These are phyloP conservation scores for Ophiostoma quercus DNA, from an alignment of 2,329 filamentous ascomycete species.

Conservation along the genomic window DNA sequence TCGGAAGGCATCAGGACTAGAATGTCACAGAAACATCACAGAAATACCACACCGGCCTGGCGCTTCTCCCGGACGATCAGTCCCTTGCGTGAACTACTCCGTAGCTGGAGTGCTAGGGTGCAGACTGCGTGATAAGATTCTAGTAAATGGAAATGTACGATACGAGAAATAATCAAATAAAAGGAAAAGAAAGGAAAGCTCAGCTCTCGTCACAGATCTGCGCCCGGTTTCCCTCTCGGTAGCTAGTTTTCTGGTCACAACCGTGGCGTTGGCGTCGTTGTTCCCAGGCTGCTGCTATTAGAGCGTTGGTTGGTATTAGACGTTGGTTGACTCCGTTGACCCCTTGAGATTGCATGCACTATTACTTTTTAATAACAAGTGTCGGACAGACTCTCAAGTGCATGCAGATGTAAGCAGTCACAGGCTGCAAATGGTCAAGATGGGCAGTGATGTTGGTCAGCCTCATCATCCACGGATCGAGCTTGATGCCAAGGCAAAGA, in stretches of 20 bases:
- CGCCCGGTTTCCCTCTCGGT: conserved; percentile 3
- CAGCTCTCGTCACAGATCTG: background rate
- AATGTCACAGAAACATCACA: background rate
- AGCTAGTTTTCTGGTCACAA: background rate
- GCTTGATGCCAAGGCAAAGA: background rate
- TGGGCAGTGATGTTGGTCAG: background rate
- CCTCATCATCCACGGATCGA: background rate
- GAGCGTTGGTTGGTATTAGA: background rate
- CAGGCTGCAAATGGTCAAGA: background rate
- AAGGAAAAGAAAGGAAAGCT: background rate
- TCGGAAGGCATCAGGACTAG: background rate
- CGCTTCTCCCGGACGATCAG: conserved; percentile 5
- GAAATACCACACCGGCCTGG: background rate
- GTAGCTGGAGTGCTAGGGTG: background rate
- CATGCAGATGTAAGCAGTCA: background rate
- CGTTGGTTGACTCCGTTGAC: background rate
- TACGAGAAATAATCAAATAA: background rate
- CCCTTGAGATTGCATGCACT: conserved; percentile 3
- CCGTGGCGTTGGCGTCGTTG: background rate
- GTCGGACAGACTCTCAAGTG: background rate
- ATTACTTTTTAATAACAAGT: background rate
- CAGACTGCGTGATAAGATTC: background rate
- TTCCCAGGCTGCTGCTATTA: background rate
- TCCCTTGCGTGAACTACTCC: conserved; percentile 8
- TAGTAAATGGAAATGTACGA: background rate